These are phyloP conservation scores for Mariannaea sp. DNA, from an alignment of 2,329 filamentous ascomycete genomes.

Conservation along the genomic window DNA sequence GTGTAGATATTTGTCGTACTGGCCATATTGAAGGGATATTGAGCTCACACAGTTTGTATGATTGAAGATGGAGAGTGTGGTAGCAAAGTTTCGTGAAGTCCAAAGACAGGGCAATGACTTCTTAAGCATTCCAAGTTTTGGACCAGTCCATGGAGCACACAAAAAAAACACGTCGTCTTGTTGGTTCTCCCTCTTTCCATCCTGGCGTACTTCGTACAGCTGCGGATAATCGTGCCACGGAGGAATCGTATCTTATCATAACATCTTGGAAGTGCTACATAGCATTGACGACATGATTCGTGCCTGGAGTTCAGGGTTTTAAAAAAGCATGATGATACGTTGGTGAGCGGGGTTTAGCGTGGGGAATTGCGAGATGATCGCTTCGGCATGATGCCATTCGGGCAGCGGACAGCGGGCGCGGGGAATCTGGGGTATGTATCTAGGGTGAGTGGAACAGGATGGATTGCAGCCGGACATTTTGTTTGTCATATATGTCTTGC, in stretches of 20 bases:
- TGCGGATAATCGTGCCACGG: background rate
- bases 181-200: too few species aligned
- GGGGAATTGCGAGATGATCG: background rate
- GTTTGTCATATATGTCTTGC: background rate
- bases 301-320: background rate
- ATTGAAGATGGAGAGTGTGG: background rate
- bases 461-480: background rate
- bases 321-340: background rate
- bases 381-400: background rate
- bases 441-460: background rate
- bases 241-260: background rate
- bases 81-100: background rate
- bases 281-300: background rate
- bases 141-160: too few species aligned
- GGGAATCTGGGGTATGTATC: slow-evolving; percentile 9
- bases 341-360: background rate
- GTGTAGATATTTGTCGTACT: slow-evolving; percentile 6
- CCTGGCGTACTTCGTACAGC: background rate
- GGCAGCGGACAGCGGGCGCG: background rate
- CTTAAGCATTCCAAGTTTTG: background rate
- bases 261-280: background rate
- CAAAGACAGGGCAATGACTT: background rate
- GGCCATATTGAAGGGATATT: background rate
- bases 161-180: too few species aligned
- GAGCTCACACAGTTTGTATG: too few species aligned